Percentiles rank a stretch among this genome's conserved stretches.
These are phyloP conservation scores for Salix brachista DNA, from an alignment of 345 rosid species.

Conservation along the genomic window DNA sequence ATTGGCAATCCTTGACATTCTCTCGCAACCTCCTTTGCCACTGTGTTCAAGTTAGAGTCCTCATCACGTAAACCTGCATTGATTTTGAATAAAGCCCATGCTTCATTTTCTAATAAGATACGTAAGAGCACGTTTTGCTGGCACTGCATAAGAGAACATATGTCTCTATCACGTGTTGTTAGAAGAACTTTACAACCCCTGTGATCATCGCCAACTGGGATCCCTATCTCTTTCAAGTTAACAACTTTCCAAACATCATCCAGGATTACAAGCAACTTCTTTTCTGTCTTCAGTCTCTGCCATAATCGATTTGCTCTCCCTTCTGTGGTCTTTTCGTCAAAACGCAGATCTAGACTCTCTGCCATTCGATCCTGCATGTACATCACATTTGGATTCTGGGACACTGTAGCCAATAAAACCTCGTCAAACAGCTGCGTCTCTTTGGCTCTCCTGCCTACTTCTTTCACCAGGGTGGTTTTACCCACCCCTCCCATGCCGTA, in stretches of 20 bases:
- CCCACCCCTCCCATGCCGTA: neutral
- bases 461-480: conserved; percentile 14
- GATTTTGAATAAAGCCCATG: no score
- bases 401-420: neutral
- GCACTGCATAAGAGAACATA: rapidly evolving
- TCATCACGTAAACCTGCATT: no score
- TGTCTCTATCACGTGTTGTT: no score
- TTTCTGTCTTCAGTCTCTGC: neutral
- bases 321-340: neutral
- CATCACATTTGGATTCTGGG: neutral
- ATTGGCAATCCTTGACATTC: no score
- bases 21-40: no score
- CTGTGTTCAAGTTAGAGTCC: no score
- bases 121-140: rapidly evolving
- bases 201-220: no score
- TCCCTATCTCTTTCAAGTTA: no score
- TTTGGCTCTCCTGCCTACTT: neutral
- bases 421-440: neutral
- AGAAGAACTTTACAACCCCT: no score
- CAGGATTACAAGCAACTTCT: neutral
- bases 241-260: neutral
- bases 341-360: neutral
- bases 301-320: neutral
- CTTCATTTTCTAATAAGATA: no score
- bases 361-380: neutral